These are phyloP conservation scores for Saururus chinensis DNA, from an alignment of 164 flowering plant genomes.

Conservation along the genomic window DNA sequence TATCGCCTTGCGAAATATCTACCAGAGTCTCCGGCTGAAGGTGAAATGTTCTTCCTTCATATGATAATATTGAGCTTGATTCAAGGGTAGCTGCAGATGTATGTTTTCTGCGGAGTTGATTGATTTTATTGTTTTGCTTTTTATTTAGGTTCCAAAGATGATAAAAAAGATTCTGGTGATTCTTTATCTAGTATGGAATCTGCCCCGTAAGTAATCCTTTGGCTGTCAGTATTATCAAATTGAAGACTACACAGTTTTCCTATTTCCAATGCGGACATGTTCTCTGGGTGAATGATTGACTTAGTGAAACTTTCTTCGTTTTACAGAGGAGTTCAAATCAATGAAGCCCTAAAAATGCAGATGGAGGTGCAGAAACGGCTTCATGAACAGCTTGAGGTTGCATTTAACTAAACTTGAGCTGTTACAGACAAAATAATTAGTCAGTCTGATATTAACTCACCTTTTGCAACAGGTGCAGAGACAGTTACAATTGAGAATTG, in stretches of 20 bases:
- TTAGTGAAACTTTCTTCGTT: not conserved
- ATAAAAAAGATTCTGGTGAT: constrained; percentile 48
- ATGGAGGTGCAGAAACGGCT: constrained; percentile 75
- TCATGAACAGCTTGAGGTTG: constrained; percentile 67
- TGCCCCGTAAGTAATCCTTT: constrained; percentile 32
- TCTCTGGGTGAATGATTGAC: not conserved
- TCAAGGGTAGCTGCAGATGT: not conserved
- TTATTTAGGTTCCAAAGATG: constrained; percentile 46
- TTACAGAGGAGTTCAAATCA: constrained; percentile 48
- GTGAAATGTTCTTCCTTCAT: constrained; percentile 11
- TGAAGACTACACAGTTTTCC: not conserved
- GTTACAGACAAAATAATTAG: not conserved
- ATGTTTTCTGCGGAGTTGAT: not conserved
- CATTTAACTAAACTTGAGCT: not conserved
- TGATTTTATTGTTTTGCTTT: too few relatives aligned
- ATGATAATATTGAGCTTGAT: not conserved
- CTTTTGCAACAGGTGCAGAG: constrained; percentile 42
- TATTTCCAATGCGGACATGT: not conserved
- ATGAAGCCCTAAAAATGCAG: constrained; percentile 55
- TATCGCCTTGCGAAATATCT: constrained; percentile 65
- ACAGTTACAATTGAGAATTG: constrained; percentile 65
- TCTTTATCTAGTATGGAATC: constrained; percentile 42
- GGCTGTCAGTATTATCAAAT: not conserved
- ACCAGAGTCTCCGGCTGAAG: constrained; percentile 59
- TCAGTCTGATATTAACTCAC: not conserved